Evolutionary conservation across 192 early-diverging fungal species (phyloP), one percentile per base, ranked within the genome.

Genomic region (Coemansia sp.): DNA sequence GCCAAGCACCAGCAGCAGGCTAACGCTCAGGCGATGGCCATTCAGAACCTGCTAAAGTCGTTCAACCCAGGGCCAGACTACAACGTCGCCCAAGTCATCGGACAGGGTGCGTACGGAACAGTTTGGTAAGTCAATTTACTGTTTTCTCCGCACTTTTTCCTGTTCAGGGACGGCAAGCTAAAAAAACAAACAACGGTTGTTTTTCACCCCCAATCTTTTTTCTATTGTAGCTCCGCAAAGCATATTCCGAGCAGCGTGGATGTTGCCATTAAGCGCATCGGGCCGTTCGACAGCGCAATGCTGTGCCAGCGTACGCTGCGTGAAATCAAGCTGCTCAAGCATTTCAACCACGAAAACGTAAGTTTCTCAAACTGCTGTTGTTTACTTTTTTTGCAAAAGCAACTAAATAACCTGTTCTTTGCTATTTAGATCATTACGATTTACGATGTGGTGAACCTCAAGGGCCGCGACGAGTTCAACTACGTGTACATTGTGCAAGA

Each of bases 201-300:
- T 61, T 61, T 62, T 62, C 19, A 20, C 12, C n/a, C n/a, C 19
- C n/a, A 19, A 19, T 19, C 46, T 8, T 48, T n/a, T n/a, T 20
- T 8, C 15, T 48, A 19, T 56, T 51, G 51, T 83, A 92, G 89
- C 62, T 91, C 91, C 15, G 94, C 93, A 40, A 85, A 86, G 48
- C 90, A 97, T 64, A 89, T 87, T 56, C 83, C 86, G 25, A 93
- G 91, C 11, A 87, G 88, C 4, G 81, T 88, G 47, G 93, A 86
- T 47, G 94, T 97, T 12, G 97, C 97, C 57, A 88, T 96, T 71
- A 99, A 99, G 82, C 82, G 87, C 63, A 95, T 97, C 62, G 86
- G 85, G 1, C 91, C 91, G 5, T 93, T 93, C 63, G 91, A 91
- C 69, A 87, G 90, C 72, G 81, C 90, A 62, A 90, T 93, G 89